These are phyloP conservation scores for Capsicum pubescens DNA, from an alignment of 257 asterid genomes.

Conservation along the genomic window DNA sequence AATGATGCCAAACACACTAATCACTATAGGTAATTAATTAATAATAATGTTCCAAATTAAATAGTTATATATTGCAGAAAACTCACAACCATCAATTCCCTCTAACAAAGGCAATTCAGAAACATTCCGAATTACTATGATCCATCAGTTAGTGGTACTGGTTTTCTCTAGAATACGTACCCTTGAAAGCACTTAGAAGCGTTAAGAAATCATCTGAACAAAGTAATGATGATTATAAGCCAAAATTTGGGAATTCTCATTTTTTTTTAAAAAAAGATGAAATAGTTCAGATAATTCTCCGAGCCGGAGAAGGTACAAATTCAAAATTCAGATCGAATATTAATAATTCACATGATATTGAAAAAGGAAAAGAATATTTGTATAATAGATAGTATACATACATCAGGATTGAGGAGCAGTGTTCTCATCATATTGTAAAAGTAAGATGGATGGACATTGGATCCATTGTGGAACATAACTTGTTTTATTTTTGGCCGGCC, in stretches of 20 bases:
- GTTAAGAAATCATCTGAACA: too few species aligned
- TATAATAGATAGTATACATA: conserved; percentile 3
- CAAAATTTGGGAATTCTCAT: neutral
- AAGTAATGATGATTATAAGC: neutral
- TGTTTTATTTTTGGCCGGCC: neutral
- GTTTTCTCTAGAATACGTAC: too few species aligned
- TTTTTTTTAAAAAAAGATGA: neutral
- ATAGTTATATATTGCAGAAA: neutral
- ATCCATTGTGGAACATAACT: neutral
- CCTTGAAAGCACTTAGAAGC: too few species aligned
- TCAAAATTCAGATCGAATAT: conserved; percentile 15
- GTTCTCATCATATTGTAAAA: neutral
- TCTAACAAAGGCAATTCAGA: too few species aligned
- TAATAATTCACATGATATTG: conserved; percentile 18
- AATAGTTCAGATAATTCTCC: neutral
- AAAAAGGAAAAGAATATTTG: neutral
- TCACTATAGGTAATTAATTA: neutral
- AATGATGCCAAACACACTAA: neutral
- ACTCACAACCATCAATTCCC: too few species aligned
- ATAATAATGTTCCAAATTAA: neutral
- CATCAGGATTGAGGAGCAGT: neutral
- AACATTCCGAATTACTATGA: too few species aligned
- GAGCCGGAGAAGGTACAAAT: neutral
- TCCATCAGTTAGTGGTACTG: too few species aligned
- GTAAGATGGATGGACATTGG: neutral